phyloP scores from a whole-genome alignment of 2,329 filamentous ascomycete genomes.

The Arthrinium phaeospermum region DNA sequence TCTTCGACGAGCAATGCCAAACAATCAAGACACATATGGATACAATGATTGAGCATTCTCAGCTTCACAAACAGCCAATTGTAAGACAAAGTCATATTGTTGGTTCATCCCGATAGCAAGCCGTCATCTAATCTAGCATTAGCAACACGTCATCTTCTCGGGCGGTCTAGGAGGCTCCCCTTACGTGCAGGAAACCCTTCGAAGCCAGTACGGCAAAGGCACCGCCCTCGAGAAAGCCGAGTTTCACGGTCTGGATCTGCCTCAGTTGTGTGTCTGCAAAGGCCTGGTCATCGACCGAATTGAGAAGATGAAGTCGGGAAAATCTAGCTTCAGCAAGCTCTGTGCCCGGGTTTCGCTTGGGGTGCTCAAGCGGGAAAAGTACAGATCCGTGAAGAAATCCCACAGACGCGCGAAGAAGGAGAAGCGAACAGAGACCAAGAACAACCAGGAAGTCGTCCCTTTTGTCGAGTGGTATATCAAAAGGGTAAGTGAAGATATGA shows the following conservation, averaged over 20 bases:
- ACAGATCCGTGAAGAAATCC: background rate
- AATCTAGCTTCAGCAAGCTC: background rate
- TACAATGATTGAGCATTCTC: background rate
- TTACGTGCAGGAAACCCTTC: background rate
- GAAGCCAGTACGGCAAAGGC: background rate
- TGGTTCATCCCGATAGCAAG: background rate
- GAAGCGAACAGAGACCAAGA: background rate
- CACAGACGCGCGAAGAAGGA: background rate
- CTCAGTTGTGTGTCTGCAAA: background rate
- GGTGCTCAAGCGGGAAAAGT: background rate
- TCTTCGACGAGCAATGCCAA: background rate
- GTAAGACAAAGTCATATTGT: background rate
- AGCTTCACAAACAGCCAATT: background rate
- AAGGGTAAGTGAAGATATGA: background rate
- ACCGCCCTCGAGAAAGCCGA: background rate
- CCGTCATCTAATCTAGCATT: background rate
- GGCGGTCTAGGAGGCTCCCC: background rate
- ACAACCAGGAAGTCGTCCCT: background rate
- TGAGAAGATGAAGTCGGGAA: background rate
- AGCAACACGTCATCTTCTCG: background rate
- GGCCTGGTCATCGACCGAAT: background rate
- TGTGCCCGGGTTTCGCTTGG: background rate
- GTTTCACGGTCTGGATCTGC: background rate
- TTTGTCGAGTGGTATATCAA: background rate
- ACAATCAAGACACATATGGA: background rate